Percentiles rank a stretch among this genome's conserved stretches.
Conservation (phyloP, 768 basidiomycete genomes). For the Mycena galopus region DNA sequence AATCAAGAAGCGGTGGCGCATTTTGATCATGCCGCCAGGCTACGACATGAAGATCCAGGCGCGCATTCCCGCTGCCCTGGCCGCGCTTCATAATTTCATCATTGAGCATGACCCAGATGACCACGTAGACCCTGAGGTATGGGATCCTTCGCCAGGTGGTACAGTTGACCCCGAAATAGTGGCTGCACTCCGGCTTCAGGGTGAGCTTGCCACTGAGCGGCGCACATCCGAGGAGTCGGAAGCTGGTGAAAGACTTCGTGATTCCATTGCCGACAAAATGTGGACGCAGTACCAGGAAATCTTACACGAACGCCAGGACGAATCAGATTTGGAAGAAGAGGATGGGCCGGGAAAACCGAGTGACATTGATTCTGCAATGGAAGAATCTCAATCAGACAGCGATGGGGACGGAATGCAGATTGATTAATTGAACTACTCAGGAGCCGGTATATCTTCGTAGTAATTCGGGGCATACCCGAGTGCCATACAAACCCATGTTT, state of each 20-base stretch:
- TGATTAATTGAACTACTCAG: slow-evolving; percentile 10
- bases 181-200: slow-evolving; percentile 11
- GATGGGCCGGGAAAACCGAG: neutral
- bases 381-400: neutral
- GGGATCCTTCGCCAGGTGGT: slow-evolving; percentile 16
- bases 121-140: slow-evolving; percentile 1
- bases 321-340: slow-evolving; percentile 3
- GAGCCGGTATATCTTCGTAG: neutral
- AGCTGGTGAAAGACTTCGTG: neutral
- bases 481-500: neutral
- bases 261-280: slow-evolving; percentile 22
- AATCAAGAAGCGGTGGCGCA: slow-evolving; percentile 37
- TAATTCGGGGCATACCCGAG: neutral
- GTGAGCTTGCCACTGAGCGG: slow-evolving; percentile 1
- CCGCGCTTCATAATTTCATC: slow-evolving; percentile 45
- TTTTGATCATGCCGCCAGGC: slow-evolving; percentile 27
- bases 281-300: slow-evolving; percentile 21
- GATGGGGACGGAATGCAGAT: slow-evolving; percentile 12
- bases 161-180: neutral
- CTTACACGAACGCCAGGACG: neutral
- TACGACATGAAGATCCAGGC: slow-evolving; percentile 39
- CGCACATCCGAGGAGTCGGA: slow-evolving; percentile 10
- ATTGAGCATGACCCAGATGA: slow-evolving; percentile 32
- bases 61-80: slow-evolving; percentile 36
- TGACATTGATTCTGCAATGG: slow-evolving; percentile 6